Evolutionary conservation across 306 rosid genomes (phyloP), one percentile per base, ranked within the genome.

Genomic region (Fragaria iinumae): DNA sequence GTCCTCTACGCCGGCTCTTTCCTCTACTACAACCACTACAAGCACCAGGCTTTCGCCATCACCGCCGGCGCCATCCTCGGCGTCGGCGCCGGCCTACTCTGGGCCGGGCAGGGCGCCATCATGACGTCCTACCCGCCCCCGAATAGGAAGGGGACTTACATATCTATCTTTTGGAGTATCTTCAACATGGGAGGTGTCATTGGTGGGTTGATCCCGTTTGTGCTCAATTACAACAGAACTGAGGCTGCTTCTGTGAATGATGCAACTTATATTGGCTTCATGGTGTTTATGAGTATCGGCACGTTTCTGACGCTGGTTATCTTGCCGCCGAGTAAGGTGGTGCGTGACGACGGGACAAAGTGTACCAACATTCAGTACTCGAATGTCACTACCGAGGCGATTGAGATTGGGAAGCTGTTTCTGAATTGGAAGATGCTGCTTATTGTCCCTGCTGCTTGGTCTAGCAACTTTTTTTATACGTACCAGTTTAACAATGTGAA

Each of bases 171-270:
- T 67, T 92, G 99, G 99, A 89, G 97, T 34, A 87, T 95, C 11
- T 95, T 95, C 89, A 95, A 89, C 81, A 77, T 91, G 96, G 99
- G 99, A 0, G 99, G 99, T 7, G 99, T 95, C 4, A 77, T 92
- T 12, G 97, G 99, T 2, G 97, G 99, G 3, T 69, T 95, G 5
- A 90, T 95, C 1, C 99, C 99, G 0, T 89, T 95, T 56, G 3
- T 87, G 36, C 73, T 87, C 14, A 95, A 91, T 34, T 95, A 89
- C 81, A 17, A 80, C 7, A 81, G 99, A 0, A 81, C 59, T 9
- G 10, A 45, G 3, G 91, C 97, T 20, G 76, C 74, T 48, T 84
- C 99, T 0, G 97, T 95, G 6, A 92, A 89, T 17, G 99, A 95
- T 65, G 99, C 84, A 1, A 95, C 99, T 1, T 95, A 92, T 71